Conservation (phyloP, 2,329 filamentous ascomycete species). For the Phialemoniopsis sp. region DNA sequence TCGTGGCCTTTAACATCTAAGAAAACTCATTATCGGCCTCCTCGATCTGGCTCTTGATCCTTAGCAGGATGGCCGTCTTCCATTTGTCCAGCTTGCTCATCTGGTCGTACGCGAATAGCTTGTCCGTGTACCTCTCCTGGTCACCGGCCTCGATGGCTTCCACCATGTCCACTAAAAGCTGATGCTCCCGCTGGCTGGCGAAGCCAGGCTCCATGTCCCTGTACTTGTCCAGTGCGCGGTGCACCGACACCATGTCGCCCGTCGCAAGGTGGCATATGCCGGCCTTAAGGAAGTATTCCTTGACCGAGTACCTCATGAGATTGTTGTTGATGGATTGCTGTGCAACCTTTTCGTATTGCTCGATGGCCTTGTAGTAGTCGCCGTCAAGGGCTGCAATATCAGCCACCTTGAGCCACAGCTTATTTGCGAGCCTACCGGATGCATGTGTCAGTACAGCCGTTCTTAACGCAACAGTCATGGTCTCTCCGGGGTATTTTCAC, state of each 20-base stretch:
- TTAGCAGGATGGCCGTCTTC: slow-evolving; percentile 84
- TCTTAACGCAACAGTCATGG: not conserved
- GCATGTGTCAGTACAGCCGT: not conserved
- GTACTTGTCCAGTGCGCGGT: slow-evolving; percentile 79
- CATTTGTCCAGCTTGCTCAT: slow-evolving; percentile 93
- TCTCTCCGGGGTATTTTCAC: slow-evolving; percentile 22
- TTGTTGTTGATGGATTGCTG: slow-evolving; percentile 79
- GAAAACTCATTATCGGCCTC: slow-evolving; percentile 33
- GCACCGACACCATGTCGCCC: slow-evolving; percentile 71
- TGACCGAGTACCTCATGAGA: slow-evolving; percentile 89
- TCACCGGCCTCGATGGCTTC: slow-evolving; percentile 74
- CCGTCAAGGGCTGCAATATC: slow-evolving; percentile 78
- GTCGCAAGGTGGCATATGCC: slow-evolving; percentile 81
- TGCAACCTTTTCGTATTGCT: slow-evolving; percentile 80
- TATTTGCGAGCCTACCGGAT: slow-evolving; percentile 72
- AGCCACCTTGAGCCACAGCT: slow-evolving; percentile 87
- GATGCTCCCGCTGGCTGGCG: slow-evolving; percentile 70
- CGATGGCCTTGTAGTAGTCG: slow-evolving; percentile 81
- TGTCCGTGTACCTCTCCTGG: slow-evolving; percentile 79
- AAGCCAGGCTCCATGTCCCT: slow-evolving; percentile 76
- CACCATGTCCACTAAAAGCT: slow-evolving; percentile 73
- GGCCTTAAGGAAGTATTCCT: slow-evolving; percentile 92
- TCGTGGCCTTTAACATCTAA: no score
- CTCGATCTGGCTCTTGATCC: slow-evolving; percentile 81
- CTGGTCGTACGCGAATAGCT: slow-evolving; percentile 85